Conservation (phyloP, 2,329 filamentous ascomycete genomes). For the Emergomyces pasteurianus region DNA sequence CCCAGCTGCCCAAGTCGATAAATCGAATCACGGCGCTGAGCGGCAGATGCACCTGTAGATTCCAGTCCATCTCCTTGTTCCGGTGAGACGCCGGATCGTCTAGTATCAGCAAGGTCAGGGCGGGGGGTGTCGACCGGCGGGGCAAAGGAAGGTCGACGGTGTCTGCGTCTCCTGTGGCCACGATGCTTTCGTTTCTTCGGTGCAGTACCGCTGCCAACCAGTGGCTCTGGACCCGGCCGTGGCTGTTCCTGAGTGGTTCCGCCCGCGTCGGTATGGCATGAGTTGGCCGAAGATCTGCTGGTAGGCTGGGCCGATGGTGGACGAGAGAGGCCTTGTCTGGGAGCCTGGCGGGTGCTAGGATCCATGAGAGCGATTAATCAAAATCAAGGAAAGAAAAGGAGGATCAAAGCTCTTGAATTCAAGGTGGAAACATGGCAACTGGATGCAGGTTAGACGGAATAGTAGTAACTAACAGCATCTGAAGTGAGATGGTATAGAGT, state of each 20-base stretch:
- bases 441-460: not conserved
- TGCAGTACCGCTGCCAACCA: not conserved
- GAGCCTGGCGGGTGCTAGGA: not conserved
- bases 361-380: not conserved
- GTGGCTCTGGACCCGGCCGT: constrained; percentile 3
- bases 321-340: not conserved
- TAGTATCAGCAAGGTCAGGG: constrained; percentile 7
- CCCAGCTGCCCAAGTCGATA: constrained; percentile 38
- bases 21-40: constrained; percentile 36
- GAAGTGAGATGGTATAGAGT: no score
- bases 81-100: constrained; percentile 34
- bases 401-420: not conserved
- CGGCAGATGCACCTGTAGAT: constrained; percentile 20
- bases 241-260: not conserved
- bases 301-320: not conserved
- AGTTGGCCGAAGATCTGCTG: not conserved
- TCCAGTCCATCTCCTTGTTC: constrained; percentile 33
- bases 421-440: not conserved
- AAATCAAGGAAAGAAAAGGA: not conserved
- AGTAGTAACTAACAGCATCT: not conserved
- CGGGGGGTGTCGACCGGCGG: constrained; percentile 45
- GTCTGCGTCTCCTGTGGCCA: constrained; percentile 63
- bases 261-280: not conserved
- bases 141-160: constrained; percentile 71
- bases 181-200: constrained; percentile 62